A percentile compares a stretch with the other conserved stretches of the same genome.
phyloP scores from a whole-genome alignment of 768 basidiomycete species.

The Boletellus sp. region DNA sequence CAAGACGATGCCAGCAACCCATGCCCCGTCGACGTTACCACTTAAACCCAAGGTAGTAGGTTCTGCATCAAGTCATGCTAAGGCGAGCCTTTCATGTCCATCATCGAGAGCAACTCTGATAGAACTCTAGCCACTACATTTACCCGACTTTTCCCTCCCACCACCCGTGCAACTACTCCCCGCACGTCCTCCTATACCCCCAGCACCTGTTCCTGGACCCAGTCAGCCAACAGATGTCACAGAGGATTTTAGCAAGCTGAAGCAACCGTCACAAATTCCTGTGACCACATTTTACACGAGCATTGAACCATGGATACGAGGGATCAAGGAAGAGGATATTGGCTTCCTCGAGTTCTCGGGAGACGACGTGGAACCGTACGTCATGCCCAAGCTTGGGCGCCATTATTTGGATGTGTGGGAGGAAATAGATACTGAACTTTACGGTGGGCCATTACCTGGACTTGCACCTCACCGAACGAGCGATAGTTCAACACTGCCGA shows the following conservation, averaged over 20 bases:
- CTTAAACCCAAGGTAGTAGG: slow-evolving; percentile 57
- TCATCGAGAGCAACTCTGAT: slow-evolving; percentile 10
- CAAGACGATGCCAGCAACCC: slow-evolving; percentile 57
- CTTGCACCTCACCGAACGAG: slow-evolving; percentile 37
- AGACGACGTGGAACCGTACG: slow-evolving; percentile 86
- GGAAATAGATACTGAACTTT: slow-evolving; percentile 71
- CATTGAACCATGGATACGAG: slow-evolving; percentile 86
- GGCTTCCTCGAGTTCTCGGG: slow-evolving; percentile 88
- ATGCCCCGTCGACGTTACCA: slow-evolving; percentile 35
- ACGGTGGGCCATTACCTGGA: slow-evolving; percentile 40
- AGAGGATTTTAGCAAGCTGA: slow-evolving; percentile 87
- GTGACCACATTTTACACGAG: slow-evolving; percentile 81
- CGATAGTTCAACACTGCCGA: slow-evolving; percentile 45
- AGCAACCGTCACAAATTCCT: slow-evolving; percentile 65
- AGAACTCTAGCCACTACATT: slow-evolving; percentile 27
- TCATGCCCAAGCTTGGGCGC: slow-evolving; percentile 78
- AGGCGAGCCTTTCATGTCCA: slow-evolving; percentile 38
- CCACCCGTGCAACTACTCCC: slow-evolving; percentile 47
- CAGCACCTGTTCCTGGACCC: slow-evolving; percentile 73
- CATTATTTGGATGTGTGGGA: slow-evolving; percentile 95
- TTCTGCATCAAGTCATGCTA: slow-evolving; percentile 42
- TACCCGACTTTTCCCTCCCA: slow-evolving; percentile 65
- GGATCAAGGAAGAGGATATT: slow-evolving; percentile 91
- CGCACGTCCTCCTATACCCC: slow-evolving; percentile 58
- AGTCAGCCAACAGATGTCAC: slow-evolving; percentile 75